Percentiles rank a stretch among this genome's conserved stretches.
Conservation (phyloP, 2,329 filamentous ascomycete genomes). For the Neophaeococcomyces aloes region DNA sequence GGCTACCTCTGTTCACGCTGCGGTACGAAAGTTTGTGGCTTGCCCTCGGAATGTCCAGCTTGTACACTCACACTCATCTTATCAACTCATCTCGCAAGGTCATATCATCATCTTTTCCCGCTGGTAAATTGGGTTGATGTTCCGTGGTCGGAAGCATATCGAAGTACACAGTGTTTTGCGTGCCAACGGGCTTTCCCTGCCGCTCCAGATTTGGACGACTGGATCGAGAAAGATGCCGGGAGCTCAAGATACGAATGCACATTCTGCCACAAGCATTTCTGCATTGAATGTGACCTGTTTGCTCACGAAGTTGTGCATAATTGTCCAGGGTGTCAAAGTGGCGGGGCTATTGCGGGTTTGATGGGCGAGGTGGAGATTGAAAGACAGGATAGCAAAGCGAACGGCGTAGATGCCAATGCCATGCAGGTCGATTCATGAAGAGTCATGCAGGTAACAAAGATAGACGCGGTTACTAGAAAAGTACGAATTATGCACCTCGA, state of each 20-base stretch:
- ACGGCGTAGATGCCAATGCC: background rate
- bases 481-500: too few species aligned
- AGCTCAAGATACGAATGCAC: constrained; percentile 72
- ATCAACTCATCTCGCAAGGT: constrained; percentile 84
- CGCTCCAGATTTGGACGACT: constrained; percentile 30
- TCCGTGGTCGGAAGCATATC: constrained; percentile 60
- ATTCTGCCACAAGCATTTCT: constrained; percentile 83
- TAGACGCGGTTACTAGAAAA: too few species aligned
- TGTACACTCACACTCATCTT: constrained; percentile 88
- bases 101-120: constrained; percentile 86
- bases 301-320: constrained; percentile 92
- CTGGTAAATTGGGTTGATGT: constrained; percentile 86
- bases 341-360: constrained; percentile 16
- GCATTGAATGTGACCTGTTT: constrained; percentile 95
- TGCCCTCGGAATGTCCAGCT: constrained; percentile 82
- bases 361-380: constrained; percentile 20
- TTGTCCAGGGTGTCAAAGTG: constrained; percentile 73
- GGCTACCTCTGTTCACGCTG: constrained; percentile 90
- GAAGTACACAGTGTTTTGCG: constrained; percentile 60
- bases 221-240: constrained; percentile 60
- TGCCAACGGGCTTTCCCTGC: constrained; percentile 65
- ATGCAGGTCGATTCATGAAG: constrained; percentile 6
- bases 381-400: background rate
- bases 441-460: too few species aligned
- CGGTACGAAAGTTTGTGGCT: constrained; percentile 72